phyloP scores from a whole-genome alignment of 2,329 filamentous ascomycete species.

The Claviceps sorghi region DNA sequence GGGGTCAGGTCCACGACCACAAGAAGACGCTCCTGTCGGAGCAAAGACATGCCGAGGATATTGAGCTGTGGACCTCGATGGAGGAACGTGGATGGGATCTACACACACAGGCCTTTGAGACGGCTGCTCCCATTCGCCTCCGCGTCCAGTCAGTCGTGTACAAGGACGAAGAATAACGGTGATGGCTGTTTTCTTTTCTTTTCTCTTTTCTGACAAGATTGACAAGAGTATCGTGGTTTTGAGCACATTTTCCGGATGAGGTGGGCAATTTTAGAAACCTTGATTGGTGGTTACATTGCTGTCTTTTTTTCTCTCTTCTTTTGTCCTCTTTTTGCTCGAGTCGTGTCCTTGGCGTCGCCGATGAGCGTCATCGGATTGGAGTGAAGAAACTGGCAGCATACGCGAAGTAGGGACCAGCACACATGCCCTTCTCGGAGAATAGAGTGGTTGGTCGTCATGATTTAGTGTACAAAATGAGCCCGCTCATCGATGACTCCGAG shows the following conservation, averaged over 20 bases:
- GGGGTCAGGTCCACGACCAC: slow-evolving; percentile 8
- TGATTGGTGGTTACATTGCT: no score
- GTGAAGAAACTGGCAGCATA: no score
- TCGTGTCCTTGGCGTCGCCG: neutral
- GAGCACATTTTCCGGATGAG: neutral
- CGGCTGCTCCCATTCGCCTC: slow-evolving; percentile 20
- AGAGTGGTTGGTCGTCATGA: no score
- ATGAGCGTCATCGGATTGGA: neutral
- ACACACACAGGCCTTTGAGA: slow-evolving; percentile 22
- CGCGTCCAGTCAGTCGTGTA: slow-evolving; percentile 9
- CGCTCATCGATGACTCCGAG: no score
- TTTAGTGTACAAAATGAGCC: no score
- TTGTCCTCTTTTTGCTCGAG: no score
- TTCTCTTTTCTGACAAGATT: neutral
- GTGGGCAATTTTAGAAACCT: no score
- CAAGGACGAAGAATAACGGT: slow-evolving; percentile 14
- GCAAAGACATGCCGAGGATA: slow-evolving; percentile 5
- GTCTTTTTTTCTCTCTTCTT: no score
- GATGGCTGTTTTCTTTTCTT: neutral
- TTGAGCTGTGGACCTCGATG: slow-evolving; percentile 17
- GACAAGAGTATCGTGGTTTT: neutral
- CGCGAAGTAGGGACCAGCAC: no score
- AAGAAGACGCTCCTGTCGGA: slow-evolving; percentile 8
- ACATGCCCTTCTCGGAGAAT: no score
- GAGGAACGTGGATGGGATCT: slow-evolving; percentile 20